phyloP scores from a whole-genome alignment of 352 stramenopile genomes.

The Phytophthora brassicae region DNA sequence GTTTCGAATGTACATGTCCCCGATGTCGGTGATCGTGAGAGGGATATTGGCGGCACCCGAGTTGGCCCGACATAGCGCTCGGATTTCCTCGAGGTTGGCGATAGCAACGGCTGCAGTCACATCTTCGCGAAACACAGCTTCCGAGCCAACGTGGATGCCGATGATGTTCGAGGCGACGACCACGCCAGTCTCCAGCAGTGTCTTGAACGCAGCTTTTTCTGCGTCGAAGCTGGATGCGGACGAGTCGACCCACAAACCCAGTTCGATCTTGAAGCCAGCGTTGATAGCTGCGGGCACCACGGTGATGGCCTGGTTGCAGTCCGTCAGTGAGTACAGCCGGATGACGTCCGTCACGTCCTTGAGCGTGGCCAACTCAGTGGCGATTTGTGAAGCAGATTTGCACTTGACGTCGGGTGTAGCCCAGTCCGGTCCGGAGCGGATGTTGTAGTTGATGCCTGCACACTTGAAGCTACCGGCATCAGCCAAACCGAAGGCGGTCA shows the following conservation, averaged over 20 bases:
- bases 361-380: constrained; percentile 47
- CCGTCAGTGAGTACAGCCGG: constrained; percentile 52
- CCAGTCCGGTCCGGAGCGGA: constrained; percentile 56
- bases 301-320: constrained; percentile 47
- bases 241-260: constrained; percentile 58
- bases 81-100: constrained; percentile 58
- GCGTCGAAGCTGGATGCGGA: constrained; percentile 35
- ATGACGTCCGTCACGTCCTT: constrained; percentile 52
- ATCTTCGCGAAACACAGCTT: constrained; percentile 67
- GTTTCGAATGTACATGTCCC: constrained; percentile 51
- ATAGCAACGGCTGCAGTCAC: constrained; percentile 45
- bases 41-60: constrained; percentile 38
- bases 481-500: constrained; percentile 26
- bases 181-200: constrained; percentile 42
- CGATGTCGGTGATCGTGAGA: constrained; percentile 69
- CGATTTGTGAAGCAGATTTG: constrained; percentile 51
- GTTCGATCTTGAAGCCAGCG: constrained; percentile 48
- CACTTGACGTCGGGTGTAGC: constrained; percentile 50
- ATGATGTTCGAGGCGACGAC: constrained; percentile 44
- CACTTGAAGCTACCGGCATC: constrained; percentile 42
- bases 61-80: constrained; percentile 37
- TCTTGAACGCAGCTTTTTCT: constrained; percentile 49
- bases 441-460: constrained; percentile 79
- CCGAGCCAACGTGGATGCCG: constrained; percentile 68
- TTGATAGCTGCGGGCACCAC: constrained; percentile 45